phyloP scores from a whole-genome alignment of 805 yeast genomes.

The Komagataella ulmi region DNA sequence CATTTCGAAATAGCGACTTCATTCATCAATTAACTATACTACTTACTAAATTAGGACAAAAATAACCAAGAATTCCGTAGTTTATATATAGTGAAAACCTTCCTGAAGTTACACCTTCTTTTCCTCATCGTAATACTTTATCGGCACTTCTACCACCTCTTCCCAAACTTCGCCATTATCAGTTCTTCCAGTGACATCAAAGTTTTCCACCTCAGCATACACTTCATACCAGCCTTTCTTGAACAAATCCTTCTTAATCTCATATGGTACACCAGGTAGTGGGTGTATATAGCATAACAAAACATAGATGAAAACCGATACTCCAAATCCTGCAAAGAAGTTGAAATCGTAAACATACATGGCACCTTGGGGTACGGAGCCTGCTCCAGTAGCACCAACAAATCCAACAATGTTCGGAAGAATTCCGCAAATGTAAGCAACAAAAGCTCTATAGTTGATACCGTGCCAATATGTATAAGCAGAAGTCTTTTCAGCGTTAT shows the following conservation, averaged over 20 bases:
- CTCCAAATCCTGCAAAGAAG: slow-evolving; percentile 63
- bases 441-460: slow-evolving; percentile 72
- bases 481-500: slow-evolving; percentile 27
- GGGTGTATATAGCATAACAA: slow-evolving; percentile 41
- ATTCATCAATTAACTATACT: too few species aligned
- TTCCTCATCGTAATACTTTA: neutral
- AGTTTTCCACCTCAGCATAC: slow-evolving; percentile 50
- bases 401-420: slow-evolving; percentile 80
- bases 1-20: too few species aligned
- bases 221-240: slow-evolving; percentile 52
- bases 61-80: too few species aligned
- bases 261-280: slow-evolving; percentile 24
- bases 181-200: slow-evolving; percentile 18
- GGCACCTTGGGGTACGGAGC: slow-evolving; percentile 65
- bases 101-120: neutral
- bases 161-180: neutral
- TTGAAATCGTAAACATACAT: slow-evolving; percentile 58
- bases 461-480: slow-evolving; percentile 58
- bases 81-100: too few species aligned
- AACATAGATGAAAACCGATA: slow-evolving; percentile 43
- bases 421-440: slow-evolving; percentile 70
- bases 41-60: too few species aligned
- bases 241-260: slow-evolving; percentile 16
- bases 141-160: neutral
- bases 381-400: slow-evolving; percentile 69